These are phyloP conservation scores for Rugonectria rugulosa DNA, from an alignment of 2,329 filamentous ascomycete species.

Conservation along the genomic window DNA sequence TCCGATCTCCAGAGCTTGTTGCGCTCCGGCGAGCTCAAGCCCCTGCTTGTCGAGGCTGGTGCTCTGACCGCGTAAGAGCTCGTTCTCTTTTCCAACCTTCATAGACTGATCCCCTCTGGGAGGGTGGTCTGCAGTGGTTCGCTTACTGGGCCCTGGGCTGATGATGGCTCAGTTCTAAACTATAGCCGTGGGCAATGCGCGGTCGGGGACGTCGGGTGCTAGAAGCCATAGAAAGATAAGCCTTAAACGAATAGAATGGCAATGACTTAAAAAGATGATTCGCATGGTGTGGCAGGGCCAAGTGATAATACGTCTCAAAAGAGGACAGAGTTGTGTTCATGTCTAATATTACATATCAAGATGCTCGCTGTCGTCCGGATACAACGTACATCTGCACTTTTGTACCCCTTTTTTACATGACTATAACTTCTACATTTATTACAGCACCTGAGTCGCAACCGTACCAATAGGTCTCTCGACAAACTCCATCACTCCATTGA, in stretches of 20 bases:
- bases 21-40: slow-evolving; percentile 48
- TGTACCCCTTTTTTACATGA: slow-evolving; percentile 15
- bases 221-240: slow-evolving; percentile 1
- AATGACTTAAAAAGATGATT: slow-evolving; percentile 6
- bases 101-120: not conserved
- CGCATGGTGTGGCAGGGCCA: slow-evolving; percentile 5
- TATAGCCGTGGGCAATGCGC: slow-evolving; percentile 25
- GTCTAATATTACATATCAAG: slow-evolving; percentile 35
- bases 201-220: not conserved
- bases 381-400: slow-evolving; percentile 27
- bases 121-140: not conserved
- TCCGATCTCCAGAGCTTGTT: slow-evolving; percentile 78
- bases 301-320: slow-evolving; percentile 25
- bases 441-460: slow-evolving; percentile 78
- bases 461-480: slow-evolving; percentile 89
- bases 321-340: slow-evolving; percentile 24
- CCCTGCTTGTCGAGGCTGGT: slow-evolving; percentile 51
- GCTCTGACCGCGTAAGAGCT: slow-evolving; percentile 52
- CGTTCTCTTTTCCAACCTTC: slow-evolving; percentile 1
- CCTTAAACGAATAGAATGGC: not conserved
- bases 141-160: slow-evolving; percentile 17
- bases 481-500: slow-evolving; percentile 87
- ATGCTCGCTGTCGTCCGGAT: not conserved
- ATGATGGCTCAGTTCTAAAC: slow-evolving; percentile 34
- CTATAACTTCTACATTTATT: not conserved